Evolutionary conservation across 2,329 filamentous ascomycete genomes (phyloP).

Genomic region (Ophiocordyceps polyrhachis-furcata): DNA sequence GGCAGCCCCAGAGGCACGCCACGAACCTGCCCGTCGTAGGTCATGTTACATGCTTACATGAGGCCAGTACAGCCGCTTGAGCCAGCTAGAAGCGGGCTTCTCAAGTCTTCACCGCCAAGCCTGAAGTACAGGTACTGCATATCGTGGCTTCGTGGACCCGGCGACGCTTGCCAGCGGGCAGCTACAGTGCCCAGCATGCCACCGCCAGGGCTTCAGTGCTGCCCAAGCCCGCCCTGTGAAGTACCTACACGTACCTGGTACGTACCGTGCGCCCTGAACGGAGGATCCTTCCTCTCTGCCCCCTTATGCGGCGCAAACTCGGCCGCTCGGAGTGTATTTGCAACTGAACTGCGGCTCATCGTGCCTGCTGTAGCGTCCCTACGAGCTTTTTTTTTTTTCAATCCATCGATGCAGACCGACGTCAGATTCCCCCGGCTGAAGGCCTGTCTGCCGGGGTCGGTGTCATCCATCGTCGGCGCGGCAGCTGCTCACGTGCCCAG

Average conservation of each 20-base stretch:
- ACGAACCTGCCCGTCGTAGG: background rate
- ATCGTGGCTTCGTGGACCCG: background rate
- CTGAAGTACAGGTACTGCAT: background rate
- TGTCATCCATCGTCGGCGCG: background rate
- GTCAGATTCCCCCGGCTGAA: background rate
- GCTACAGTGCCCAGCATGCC: background rate
- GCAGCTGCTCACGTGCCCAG: background rate
- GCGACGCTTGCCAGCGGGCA: background rate
- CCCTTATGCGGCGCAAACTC: background rate
- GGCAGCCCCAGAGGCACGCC: background rate
- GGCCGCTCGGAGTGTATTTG: background rate
- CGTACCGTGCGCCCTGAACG: background rate
- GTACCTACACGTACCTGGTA: background rate
- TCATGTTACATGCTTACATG: background rate
- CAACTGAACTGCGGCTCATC: too few relatives aligned
- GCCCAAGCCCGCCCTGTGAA: background rate
- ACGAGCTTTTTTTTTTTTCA: too few relatives aligned
- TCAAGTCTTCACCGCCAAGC: background rate
- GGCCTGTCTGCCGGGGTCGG: background rate
- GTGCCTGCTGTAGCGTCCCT: too few relatives aligned
- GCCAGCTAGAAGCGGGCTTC: background rate
- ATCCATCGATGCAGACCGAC: background rate
- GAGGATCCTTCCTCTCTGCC: background rate
- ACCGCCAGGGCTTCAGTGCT: background rate
- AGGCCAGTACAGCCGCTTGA: background rate